A percentile compares a stretch with the other conserved stretches of the same genome.
Evolutionary conservation across 176 grass and related monocot species (phyloP).

Genomic region (Zea mays): Zm-B73-REFERENCE-NAM-5.0 NC_050097.1:236553001-236553500

Average conservation of each 20-base stretch:
- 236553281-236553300: conserved; percentile 20
- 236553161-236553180: conserved; percentile 78
- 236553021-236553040: neutral
- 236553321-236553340: neutral
- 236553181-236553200: conserved; percentile 61
- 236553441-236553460: neutral
- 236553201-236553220: conserved; percentile 57
- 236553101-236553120: conserved; percentile 72
- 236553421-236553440: neutral
- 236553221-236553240: conserved; percentile 85
- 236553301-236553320: neutral
- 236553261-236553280: conserved; percentile 48
- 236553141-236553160: conserved; percentile 86
- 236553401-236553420: neutral
- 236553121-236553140: conserved; percentile 92
- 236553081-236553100: conserved; percentile 61
- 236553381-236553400: neutral
- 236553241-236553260: conserved; percentile 78
- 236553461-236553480: no score
- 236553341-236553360: neutral
- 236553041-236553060: neutral
- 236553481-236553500: no score
- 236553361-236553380: neutral
- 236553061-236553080: neutral
- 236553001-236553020: neutral